Evolutionary conservation across 2,329 filamentous ascomycete genomes (phyloP).

Genomic region (Periconia digitata): DNA sequence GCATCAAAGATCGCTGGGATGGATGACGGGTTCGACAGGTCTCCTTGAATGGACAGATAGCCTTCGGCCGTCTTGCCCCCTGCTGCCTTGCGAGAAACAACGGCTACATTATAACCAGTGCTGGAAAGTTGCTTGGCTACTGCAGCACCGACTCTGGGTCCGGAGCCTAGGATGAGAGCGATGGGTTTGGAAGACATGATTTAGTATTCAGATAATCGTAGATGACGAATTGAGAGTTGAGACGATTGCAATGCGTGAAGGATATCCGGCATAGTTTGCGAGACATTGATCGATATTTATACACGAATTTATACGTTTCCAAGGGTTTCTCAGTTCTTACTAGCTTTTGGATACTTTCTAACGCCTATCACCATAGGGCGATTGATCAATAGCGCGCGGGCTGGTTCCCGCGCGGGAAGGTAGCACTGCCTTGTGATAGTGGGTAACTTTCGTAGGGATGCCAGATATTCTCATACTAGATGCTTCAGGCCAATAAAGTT

Average conservation of each 20-base stretch:
- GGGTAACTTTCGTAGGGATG: too few species aligned
- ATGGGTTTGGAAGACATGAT: not conserved
- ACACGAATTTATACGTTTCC: too few species aligned
- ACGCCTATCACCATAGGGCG: too few species aligned
- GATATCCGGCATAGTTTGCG: not conserved
- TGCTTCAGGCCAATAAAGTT: too few species aligned
- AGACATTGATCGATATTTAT: not conserved
- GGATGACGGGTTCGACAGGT: not conserved
- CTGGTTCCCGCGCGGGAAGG: too few species aligned
- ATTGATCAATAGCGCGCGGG: too few species aligned
- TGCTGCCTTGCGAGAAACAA: slow-evolving; percentile 2
- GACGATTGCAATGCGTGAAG: not conserved
- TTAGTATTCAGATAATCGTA: not conserved
- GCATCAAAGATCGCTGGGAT: slow-evolving; percentile 2
- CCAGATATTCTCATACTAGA: too few species aligned
- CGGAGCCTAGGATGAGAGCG: slow-evolving; percentile 4
- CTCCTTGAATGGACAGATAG: not conserved
- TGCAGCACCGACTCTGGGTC: slow-evolving; percentile 4
- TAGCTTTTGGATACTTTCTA: too few species aligned
- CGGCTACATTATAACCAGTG: slow-evolving; percentile 4
- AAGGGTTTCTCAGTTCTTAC: too few species aligned
- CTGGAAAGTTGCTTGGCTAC: slow-evolving; percentile 2
- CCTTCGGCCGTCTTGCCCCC: not conserved
- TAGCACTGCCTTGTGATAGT: too few species aligned
- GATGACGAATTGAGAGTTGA: not conserved